Evolutionary conservation across 2,329 filamentous ascomycete species (phyloP).

Genomic region (Pseudogymnoascus sp.): DNA sequence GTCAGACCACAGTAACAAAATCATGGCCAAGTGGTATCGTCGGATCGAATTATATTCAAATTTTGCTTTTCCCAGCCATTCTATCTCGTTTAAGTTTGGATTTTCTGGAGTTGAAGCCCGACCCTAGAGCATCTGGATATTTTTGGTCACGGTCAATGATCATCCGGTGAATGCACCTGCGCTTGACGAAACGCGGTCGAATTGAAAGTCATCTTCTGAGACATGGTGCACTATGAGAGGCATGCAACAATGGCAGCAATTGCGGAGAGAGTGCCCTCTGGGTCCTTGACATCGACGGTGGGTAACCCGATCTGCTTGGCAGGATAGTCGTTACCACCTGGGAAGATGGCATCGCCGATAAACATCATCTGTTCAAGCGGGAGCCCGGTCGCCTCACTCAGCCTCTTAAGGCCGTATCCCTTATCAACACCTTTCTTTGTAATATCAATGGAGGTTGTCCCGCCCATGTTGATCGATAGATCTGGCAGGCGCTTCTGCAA

Average conservation of each 20-base stretch:
- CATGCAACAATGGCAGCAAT: neutral
- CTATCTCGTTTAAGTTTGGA: neutral
- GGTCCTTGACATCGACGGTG: neutral
- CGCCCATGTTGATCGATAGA: slow-evolving; percentile 34
- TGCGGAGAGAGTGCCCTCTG: neutral
- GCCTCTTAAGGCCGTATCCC: slow-evolving; percentile 14
- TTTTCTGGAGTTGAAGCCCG: neutral
- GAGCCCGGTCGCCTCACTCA: slow-evolving; percentile 18
- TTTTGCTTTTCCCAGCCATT: neutral
- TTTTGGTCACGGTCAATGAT: neutral
- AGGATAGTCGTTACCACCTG: slow-evolving; percentile 33
- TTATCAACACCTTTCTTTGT: slow-evolving; percentile 33
- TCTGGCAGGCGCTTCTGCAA: slow-evolving; percentile 28
- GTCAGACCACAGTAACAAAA: neutral
- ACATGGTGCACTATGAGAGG: neutral
- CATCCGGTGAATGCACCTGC: neutral
- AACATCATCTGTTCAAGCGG: slow-evolving; percentile 32
- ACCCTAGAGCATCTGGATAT: too few species aligned
- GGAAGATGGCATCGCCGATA: slow-evolving; percentile 34
- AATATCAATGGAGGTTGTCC: slow-evolving; percentile 33
- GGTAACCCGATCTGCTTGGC: slow-evolving; percentile 26
- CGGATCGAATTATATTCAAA: neutral
- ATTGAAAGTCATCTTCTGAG: neutral
- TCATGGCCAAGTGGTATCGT: neutral
- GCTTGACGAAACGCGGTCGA: neutral